Evolutionary conservation across 805 yeast species (phyloP), one percentile per base, ranked within the genome.

Genomic region (Lipomyces oligophaga): DNA sequence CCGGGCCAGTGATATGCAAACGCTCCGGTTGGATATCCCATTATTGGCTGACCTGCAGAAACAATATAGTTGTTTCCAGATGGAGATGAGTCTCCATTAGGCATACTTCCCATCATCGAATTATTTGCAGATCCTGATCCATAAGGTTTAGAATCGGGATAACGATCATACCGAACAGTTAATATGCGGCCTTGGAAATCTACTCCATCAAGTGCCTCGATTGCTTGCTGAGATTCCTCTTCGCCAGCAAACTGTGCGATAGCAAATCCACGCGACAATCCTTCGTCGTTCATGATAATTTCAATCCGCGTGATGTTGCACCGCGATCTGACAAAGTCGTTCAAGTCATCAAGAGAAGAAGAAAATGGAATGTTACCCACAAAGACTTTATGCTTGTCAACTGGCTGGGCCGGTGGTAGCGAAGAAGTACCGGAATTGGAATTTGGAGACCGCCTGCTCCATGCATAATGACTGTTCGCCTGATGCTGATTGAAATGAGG

Each of bases 91-190:
- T n/a, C n/a, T n/a, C n/a, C n/a, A n/a, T n/a, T n/a, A n/a, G n/a
- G n/a, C n/a, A n/a, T n/a, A n/a, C n/a, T n/a, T n/a, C n/a, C n/a
- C n/a, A n/a, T n/a, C n/a, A n/a, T n/a, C n/a, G n/a, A n/a, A n/a
- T n/a, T n/a, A n/a, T n/a, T n/a, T n/a, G n/a, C n/a, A n/a, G n/a
- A n/a, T n/a, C n/a, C n/a, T n/a, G n/a, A n/a, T n/a, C n/a, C n/a
- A n/a, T n/a, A n/a, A n/a, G 41, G 52, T 19, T 38, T 30, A 19
- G 56, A 43, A n/a, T 55, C 55, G 11, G 81, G 80, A 48, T 67
- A 74, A 52, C 72, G 70, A 58, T 81, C 86, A 58, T 68, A 78
- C 20, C 86, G 62, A 1, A 81, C 86, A 3, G 81, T 78, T 25
- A 81, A 63, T 5, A 69, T 65, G 32, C 88, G 66, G 0, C 85